These are phyloP conservation scores for Leishmania tropica DNA, from an alignment of 208 protist genomes.

Conservation along the genomic window DNA sequence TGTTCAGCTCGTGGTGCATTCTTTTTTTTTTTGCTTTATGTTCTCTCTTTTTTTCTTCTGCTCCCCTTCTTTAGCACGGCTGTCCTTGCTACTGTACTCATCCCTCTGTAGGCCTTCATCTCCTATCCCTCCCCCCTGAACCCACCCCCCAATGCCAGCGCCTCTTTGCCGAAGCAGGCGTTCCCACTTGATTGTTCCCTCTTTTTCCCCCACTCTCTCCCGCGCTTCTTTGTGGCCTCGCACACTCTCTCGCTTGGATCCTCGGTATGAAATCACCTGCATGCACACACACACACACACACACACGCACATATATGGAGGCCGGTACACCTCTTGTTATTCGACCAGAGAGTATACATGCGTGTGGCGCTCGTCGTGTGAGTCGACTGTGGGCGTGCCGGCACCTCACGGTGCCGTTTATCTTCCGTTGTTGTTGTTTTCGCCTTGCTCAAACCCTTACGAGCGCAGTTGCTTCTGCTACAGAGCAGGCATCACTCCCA, in stretches of 20 bases:
- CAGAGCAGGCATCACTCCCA: background rate
- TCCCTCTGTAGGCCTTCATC: background rate
- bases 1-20: background rate
- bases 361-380: background rate
- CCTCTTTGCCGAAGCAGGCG: background rate
- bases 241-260: background rate
- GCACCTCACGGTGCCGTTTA: background rate
- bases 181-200: background rate
- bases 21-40: background rate
- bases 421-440: background rate
- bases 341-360: background rate
- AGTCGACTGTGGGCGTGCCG: background rate
- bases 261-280: no score
- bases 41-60: slow-evolving; percentile 3
- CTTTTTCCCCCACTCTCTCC: background rate
- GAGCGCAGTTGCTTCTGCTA: background rate
- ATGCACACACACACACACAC: background rate
- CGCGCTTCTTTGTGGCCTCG: background rate
- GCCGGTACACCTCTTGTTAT: background rate
- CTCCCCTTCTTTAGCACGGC: background rate
- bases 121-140: no score
- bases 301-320: background rate
- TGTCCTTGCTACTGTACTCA: background rate
- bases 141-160: background rate
- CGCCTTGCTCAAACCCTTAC: background rate